Evolutionary conservation across 2,329 filamentous ascomycete genomes (phyloP), one percentile per base, ranked within the genome.

Genomic region (Verruconis gallopava): DNA sequence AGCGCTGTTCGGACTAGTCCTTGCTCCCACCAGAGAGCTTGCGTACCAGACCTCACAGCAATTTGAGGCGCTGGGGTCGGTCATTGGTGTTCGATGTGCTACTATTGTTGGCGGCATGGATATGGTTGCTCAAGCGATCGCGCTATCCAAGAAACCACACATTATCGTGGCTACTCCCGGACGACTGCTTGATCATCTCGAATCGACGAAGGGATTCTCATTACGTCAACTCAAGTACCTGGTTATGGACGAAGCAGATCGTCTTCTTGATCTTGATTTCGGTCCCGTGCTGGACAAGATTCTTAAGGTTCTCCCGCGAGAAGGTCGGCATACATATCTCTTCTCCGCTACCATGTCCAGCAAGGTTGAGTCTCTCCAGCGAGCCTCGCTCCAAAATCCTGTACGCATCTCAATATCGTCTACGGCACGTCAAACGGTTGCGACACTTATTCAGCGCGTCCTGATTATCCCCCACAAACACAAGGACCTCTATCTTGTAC

Each of bases 131-230:
- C 91, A 98, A 59, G 65, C 82, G 1, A 93, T 98, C 48, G 82
- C 88, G 0, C 73, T 98, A 1, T 85, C 83, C n/a, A 95, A 94
- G 71, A 89, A 89, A 53, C 91, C 91, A 5, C 91, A 98, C 55
- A 79, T 98, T 18, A 69, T 96, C 17, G 88, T 96, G 30, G 89
- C 89, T 1, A 95, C 89, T 0, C 89, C 89, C 0, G 89, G 88
- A 40, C 77, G 89, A 44, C 66, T 95, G 17, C 69, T 95, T 3
- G 91, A 96, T 54, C 91, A 98, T 53, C 67, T 96, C 5, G 86
- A 96, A 58, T 94, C 94, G 63, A 98, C 91, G 2, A 95, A 94
- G 61, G 89, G 91, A 9, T 96, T 98, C 63, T 88, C 81, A 2
- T 66, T 96, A 38, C 75, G 81, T 21, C 72, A 73, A 3, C 67